Evolutionary conservation across 441 rosid genomes (phyloP), one percentile per base, ranked within the genome.

Genomic region (Aleurites moluccanus): DNA sequence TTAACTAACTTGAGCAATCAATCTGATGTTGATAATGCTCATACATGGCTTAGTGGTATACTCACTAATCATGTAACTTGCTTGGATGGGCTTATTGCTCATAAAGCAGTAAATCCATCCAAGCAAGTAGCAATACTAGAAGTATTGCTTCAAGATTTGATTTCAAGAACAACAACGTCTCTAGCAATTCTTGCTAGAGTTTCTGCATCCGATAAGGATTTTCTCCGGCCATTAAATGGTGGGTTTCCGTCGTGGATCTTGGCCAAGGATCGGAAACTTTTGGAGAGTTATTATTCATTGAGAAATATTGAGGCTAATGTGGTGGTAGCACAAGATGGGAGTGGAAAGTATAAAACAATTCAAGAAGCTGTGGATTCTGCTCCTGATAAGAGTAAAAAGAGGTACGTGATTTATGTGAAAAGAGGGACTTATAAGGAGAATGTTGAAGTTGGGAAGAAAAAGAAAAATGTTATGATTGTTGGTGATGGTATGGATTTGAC

Each of bases 401-500:
- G 79, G 80, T 91, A 86, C 67, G 96, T 88, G 78, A 88, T 91
- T 44, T 60, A 72, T 55, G 90, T 91, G 28, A 86, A 67, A 69
- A 88, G 72, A 73, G 96, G 98, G 21, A 79, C 77, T n/a, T 92
- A 91, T 55, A 83, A 83, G 70, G 98, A 92, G 85, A 87, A 81
- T 70, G 92, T 92, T 9, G 82, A 88, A 60, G 86, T 92, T 52
- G 88, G 89, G 75, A 79, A 89, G 79, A 85, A 80, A 84, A 92
- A 88, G 78, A 88, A 81, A 78, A 88, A 92, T 71, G 87, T 89
- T 1, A 92, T 91, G 72, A 88, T 92, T 25, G 68, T 87, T 57
- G 98, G 98, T 0, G 94, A 92, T 20, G 98, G 98, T 1, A 88
- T 83, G 79, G 89, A 93, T 45, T 87, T 80, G 75, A 88, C 93